phyloP scores from a whole-genome alignment of 345 rosid species.

The Acer negundo region DNA sequence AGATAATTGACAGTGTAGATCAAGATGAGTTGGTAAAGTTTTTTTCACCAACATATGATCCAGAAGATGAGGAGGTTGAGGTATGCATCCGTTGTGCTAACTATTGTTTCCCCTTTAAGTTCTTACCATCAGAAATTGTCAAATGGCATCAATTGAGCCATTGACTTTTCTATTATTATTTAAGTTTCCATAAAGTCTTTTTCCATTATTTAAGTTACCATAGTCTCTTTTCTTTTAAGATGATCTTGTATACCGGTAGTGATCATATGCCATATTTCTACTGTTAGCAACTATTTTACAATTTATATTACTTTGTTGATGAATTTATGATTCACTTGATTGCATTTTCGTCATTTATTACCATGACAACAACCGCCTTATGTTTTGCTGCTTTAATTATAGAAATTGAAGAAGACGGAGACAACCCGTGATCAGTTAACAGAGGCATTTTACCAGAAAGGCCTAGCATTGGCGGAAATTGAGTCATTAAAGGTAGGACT shows the following conservation, averaged over 20 bases:
- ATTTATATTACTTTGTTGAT: constrained; percentile 1
- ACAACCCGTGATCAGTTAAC: constrained; percentile 75
- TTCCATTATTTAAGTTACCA: too few relatives aligned
- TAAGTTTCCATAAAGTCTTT: too few relatives aligned
- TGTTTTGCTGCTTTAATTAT: constrained; percentile 3
- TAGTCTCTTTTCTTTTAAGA: too few relatives aligned
- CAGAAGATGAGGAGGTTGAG: constrained; percentile 92
- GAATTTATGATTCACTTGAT: background rate
- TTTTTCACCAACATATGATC: constrained; percentile 69
- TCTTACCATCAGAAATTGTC: too few relatives aligned
- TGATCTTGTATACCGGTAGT: background rate
- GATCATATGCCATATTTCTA: background rate
- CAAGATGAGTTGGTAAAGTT: constrained; percentile 72
- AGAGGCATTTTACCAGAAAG: constrained; percentile 88
- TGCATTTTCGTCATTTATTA: background rate
- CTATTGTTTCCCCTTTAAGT: too few relatives aligned
- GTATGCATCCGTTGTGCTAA: constrained; percentile 34
- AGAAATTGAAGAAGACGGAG: constrained; percentile 82
- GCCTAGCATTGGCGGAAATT: constrained; percentile 65
- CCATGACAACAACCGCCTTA: background rate
- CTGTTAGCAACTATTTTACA: background rate
- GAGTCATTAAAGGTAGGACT: constrained; percentile 58
- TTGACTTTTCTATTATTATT: too few relatives aligned
- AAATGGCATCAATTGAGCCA: too few relatives aligned
- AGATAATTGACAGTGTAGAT: constrained; percentile 72